phyloP scores from a whole-genome alignment of 345 rosid species.

The Aquilaria sinensis region DNA sequence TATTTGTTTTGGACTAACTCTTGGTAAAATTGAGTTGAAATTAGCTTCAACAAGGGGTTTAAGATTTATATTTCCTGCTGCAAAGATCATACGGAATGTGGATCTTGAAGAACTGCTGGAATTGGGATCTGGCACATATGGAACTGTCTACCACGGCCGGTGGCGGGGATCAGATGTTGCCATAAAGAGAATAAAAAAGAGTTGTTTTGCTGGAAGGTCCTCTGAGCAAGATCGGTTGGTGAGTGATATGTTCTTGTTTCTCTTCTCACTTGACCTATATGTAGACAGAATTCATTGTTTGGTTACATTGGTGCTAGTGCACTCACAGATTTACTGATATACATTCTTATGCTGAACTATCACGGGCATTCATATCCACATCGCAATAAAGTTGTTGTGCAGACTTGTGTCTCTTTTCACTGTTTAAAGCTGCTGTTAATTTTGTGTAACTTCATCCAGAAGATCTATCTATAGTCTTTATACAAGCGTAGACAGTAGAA shows the following conservation, averaged over 20 bases:
- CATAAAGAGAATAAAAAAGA: conserved; percentile 57
- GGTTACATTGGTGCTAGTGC: not conserved
- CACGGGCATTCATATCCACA: no score
- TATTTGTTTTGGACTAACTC: no score
- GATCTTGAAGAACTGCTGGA: conserved; percentile 67
- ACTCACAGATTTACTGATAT: not conserved
- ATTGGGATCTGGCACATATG: conserved; percentile 68
- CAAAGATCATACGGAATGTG: conserved; percentile 50
- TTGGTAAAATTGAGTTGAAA: not conserved
- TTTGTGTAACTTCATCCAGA: no score
- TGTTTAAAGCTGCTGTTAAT: no score
- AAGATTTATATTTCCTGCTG: conserved; percentile 19
- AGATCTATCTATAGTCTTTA: no score
- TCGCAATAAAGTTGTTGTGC: no score
- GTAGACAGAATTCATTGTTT: not conserved
- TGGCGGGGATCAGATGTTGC: conserved; percentile 84
- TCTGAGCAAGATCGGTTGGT: conserved; percentile 70
- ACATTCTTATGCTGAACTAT: no score
- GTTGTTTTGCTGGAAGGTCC: conserved; percentile 55
- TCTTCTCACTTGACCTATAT: conserved; percentile 5
- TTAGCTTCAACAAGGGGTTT: conserved; percentile 2
- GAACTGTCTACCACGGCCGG: conserved; percentile 71
- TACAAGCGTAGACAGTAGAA: no score
- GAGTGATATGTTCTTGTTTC: conserved; percentile 21
- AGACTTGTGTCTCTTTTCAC: no score